Conservation (phyloP, 768 basidiomycete genomes). For the Auricularia sp. region DNA sequence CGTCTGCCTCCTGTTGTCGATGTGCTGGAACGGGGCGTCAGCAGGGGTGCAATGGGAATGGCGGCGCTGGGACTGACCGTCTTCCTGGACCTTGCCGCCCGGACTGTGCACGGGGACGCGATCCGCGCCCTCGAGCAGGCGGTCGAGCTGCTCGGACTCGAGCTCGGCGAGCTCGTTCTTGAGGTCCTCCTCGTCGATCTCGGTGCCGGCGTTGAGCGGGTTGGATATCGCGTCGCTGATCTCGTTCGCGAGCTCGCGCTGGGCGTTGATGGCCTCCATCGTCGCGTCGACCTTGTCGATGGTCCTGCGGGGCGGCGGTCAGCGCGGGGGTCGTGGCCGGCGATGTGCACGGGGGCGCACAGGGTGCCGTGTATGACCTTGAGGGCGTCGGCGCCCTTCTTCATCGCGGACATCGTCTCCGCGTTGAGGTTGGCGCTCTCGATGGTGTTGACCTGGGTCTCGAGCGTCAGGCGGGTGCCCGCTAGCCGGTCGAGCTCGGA, state of each 20-base stretch:
- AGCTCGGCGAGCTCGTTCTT: slow-evolving; percentile 72
- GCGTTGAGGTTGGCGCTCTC: slow-evolving; percentile 97
- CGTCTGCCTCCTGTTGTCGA: slow-evolving; percentile 71
- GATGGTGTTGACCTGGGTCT: slow-evolving; percentile 93
- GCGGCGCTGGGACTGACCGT: slow-evolving; percentile 33
- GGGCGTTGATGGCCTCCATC: slow-evolving; percentile 81
- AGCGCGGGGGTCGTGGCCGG: too few species aligned
- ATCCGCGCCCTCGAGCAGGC: slow-evolving; percentile 76
- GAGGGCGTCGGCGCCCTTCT: slow-evolving; percentile 85
- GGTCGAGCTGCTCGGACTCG: slow-evolving; percentile 82
- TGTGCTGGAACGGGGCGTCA: slow-evolving; percentile 25
- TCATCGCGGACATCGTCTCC: slow-evolving; percentile 96
- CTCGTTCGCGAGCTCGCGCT: slow-evolving; percentile 87
- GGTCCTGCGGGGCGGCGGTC: slow-evolving; percentile 35
- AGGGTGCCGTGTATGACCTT: slow-evolving; percentile 82
- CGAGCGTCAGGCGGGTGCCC: slow-evolving; percentile 81
- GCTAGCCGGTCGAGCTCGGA: slow-evolving; percentile 75
- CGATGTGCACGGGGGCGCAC: slow-evolving; percentile 29
- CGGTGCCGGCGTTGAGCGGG: slow-evolving; percentile 45
- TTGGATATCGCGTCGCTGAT: slow-evolving; percentile 81
- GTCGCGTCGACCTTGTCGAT: slow-evolving; percentile 84
- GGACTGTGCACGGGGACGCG: slow-evolving; percentile 84
- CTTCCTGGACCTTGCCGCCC: slow-evolving; percentile 35
- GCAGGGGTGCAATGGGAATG: not conserved
- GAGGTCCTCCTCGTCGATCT: slow-evolving; percentile 76